These are phyloP conservation scores for Citrus reticulata DNA, from an alignment of 345 rosid species.

Conservation along the genomic window DNA sequence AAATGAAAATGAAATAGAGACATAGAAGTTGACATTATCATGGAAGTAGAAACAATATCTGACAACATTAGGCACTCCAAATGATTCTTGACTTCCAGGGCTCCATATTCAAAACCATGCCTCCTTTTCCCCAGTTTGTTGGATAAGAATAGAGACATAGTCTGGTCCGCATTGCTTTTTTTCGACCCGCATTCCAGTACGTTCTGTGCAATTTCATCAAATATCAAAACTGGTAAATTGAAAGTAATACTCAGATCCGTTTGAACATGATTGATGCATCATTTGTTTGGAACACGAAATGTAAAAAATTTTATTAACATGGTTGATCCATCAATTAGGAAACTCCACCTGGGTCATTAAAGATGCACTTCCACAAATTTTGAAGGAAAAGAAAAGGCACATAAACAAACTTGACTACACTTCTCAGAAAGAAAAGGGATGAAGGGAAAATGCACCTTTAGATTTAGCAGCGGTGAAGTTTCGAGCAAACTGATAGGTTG, in stretches of 20 bases:
- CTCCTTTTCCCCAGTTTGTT: constrained; percentile 61
- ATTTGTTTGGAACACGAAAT: neutral
- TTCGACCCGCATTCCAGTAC: constrained; percentile 81
- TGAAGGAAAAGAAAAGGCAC: neutral
- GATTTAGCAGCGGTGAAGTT: constrained; percentile 66
- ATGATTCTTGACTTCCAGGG: constrained; percentile 71
- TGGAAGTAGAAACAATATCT: constrained; percentile 62
- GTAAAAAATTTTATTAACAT: neutral
- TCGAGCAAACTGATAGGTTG: constrained; percentile 89
- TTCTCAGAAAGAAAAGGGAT: neutral
- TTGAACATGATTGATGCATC: neutral
- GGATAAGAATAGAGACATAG: constrained; percentile 68
- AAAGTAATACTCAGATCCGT: neutral
- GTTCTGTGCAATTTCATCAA: constrained; percentile 49
- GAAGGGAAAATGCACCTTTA: constrained; percentile 46
- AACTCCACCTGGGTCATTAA: neutral
- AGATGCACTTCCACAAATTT: neutral
- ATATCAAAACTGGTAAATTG: constrained; percentile 8
- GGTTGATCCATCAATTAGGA: neutral
- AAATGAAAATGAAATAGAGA: neutral
- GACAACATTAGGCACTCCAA: constrained; percentile 69
- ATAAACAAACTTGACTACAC: neutral
- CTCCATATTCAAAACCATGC: constrained; percentile 87
- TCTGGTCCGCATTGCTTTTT: constrained; percentile 50
- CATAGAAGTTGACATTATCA: constrained; percentile 60